Evolutionary conservation across 441 rosid species (phyloP).

Genomic region (Daphne laureola): DNA sequence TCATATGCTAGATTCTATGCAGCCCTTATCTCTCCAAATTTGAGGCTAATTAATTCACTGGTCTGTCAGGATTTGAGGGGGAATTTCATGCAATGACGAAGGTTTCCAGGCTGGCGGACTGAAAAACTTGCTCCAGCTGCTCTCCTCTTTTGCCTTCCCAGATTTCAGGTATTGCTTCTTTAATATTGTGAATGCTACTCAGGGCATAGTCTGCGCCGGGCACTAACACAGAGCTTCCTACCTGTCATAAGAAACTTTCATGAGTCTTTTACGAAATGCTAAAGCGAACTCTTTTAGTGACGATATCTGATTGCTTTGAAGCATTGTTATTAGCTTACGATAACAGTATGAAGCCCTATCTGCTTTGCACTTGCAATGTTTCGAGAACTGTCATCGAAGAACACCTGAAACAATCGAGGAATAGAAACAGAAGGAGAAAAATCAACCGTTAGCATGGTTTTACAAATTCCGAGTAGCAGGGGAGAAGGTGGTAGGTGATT

Average conservation of each 20-base stretch:
- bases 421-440: not conserved
- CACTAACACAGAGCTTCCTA: conserved; percentile 45
- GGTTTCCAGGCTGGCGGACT: conserved; percentile 39
- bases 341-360: conserved; percentile 58
- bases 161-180: conserved; percentile 64
- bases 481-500: not conserved
- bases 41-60: not conserved
- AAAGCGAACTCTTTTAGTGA: too few relatives aligned
- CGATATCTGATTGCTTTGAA: not conserved
- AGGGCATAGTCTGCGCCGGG: conserved; percentile 66
- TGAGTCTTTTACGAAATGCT: not conserved
- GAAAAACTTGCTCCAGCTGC: conserved; percentile 43
- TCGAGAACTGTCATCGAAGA: conserved; percentile 78
- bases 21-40: not conserved
- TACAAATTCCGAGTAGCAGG: too few relatives aligned
- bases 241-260: conserved; percentile 25
- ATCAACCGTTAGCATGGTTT: too few relatives aligned
- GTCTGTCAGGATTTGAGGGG: not conserved
- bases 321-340: conserved; percentile 29
- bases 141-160: conserved; percentile 55
- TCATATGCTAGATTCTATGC: not conserved
- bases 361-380: conserved; percentile 69
- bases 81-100: conserved; percentile 43
- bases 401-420: conserved; percentile 32
- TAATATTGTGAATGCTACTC: conserved; percentile 68